Base-by-base conservation (phyloP, 78 protist species). In the Chrysochromulina parva region DNA sequence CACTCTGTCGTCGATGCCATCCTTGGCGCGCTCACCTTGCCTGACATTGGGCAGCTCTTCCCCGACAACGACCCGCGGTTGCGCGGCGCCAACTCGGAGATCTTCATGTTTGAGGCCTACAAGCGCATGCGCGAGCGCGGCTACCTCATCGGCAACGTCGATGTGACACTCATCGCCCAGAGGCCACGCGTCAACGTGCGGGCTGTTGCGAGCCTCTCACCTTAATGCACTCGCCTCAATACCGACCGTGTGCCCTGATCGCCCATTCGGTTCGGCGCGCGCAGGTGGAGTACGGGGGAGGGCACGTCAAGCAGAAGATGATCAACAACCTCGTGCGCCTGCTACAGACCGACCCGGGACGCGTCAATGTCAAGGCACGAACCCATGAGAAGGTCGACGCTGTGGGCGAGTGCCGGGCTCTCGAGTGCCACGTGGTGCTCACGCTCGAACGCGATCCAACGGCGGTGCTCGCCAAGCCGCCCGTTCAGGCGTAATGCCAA, bases 31-130 rank as follows among this genome's bases (percentile, higher is more conserved):
- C 67, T 82, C 38, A 17, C 88, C 13, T 3, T 82, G 54, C 88
- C 88, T 13, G 88, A 82, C 52, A 82, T 82, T 2, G 88, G 88
- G 22, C 88, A 82, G 88, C 66, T 82, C 69, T 82, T 82, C 55
- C 88, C 88, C 1, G 88, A 82, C 67, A 82, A 55, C 17, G 88
- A 82, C 53, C 69, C 88, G 24, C 38, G 88, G 16, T 52, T n/a
- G 11, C 5, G 16, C 10, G 67, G 88, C 20, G 88, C 88, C 6
- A 53, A 55, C 17, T 82, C 88, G 16, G 69, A 57, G 10, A 10
- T 82, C 9, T 82, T 82, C 88, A 53, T 82, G 69, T 13, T 28
- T 7, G 88, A 82, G 24, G 88, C 88, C 11, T 53, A 26, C 53
- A 6, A 2, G 11, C 88, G 66, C 14, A 82, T 82, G 88, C 52